phyloP scores from a whole-genome alignment of 306 rosid genomes.

The Styphnolobium japonicum region DNA sequence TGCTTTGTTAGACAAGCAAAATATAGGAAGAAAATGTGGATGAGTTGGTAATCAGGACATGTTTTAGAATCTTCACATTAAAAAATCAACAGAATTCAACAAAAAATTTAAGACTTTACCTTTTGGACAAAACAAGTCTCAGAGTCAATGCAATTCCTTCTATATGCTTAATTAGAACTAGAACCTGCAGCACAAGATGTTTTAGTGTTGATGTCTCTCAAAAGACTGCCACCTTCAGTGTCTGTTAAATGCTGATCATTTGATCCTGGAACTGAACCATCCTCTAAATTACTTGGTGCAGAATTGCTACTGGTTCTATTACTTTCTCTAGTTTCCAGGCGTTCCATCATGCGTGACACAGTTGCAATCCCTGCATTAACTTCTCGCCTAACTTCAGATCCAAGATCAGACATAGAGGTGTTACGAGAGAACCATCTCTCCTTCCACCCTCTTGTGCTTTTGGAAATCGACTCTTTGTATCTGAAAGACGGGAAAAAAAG shows the following conservation, averaged over 20 bases:
- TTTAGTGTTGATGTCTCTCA: constrained; percentile 42
- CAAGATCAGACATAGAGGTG: constrained; percentile 71
- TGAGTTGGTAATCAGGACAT: background rate
- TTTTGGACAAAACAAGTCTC: constrained; percentile 34
- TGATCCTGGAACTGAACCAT: constrained; percentile 46
- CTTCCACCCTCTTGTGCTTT: constrained; percentile 95
- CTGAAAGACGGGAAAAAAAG: constrained; percentile 37
- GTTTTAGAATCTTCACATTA: background rate
- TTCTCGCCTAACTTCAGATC: constrained; percentile 84
- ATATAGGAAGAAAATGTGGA: background rate
- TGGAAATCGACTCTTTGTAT: constrained; percentile 93
- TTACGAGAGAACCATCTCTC: constrained; percentile 92
- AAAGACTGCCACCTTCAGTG: constrained; percentile 37
- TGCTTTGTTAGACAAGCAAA: background rate
- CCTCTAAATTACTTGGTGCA: constrained; percentile 45
- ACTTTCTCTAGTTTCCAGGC: constrained; percentile 73
- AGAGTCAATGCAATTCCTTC: constrained; percentile 35
- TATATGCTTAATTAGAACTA: constrained; percentile 61
- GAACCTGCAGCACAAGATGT: constrained; percentile 69
- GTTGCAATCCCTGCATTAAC: constrained; percentile 83
- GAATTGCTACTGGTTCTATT: constrained; percentile 43
- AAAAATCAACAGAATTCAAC: background rate
- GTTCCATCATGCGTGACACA: constrained; percentile 89
- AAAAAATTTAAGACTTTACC: constrained; percentile 37
- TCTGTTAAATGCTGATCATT: constrained; percentile 43